A percentile compares a stretch with the other conserved stretches of the same genome.
Conservation (phyloP, 225 moss, liverwort and hornwort species). For the Pseudoscleropodium purum region DNA sequence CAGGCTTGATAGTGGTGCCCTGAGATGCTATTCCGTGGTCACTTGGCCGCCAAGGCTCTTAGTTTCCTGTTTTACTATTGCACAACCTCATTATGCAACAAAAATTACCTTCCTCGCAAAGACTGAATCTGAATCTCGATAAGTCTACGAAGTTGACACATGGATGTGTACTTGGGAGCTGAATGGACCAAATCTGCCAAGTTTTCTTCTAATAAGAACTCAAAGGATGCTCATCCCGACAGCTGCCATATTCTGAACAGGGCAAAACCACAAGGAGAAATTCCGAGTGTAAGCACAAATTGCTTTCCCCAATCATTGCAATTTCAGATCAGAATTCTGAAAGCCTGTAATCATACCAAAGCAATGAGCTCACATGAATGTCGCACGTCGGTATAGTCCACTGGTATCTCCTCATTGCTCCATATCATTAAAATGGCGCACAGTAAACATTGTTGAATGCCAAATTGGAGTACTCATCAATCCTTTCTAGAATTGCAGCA, state of each 20-base stretch:
- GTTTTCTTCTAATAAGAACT: neutral
- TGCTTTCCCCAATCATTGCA: neutral
- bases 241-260: neutral
- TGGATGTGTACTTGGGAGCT: neutral
- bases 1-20: neutral
- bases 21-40: neutral
- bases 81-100: neutral
- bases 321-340: neutral
- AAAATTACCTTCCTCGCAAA: neutral
- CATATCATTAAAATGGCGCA: neutral
- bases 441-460: neutral
- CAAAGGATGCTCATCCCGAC: neutral
- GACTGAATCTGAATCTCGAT: neutral
- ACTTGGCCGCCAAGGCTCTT: neutral
- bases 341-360: neutral
- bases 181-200: neutral
- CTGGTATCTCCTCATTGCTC: neutral
- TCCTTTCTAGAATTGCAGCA: conserved; percentile 5
- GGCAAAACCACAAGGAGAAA: neutral
- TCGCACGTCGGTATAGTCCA: neutral
- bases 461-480: neutral
- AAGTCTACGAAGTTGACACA: no score
- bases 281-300: neutral
- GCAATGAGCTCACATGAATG: neutral
- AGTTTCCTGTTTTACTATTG: neutral